Evolutionary conservation across 1,284 basidiomycete genomes (phyloP).

Genomic region (Exsudoporus floridanus): DNA sequence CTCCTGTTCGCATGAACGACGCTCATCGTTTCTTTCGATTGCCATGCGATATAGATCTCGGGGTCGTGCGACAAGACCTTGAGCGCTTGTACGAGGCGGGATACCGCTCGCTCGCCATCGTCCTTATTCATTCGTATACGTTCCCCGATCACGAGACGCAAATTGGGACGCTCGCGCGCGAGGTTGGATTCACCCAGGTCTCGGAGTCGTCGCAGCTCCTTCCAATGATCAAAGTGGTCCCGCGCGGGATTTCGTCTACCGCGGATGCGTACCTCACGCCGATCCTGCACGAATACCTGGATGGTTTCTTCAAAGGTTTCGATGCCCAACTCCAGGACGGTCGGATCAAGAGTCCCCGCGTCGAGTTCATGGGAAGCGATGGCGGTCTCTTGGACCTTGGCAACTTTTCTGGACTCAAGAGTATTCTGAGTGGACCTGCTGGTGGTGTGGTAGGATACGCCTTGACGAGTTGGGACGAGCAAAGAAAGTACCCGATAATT

Average conservation of each 20-base stretch:
- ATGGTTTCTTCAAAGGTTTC: slow-evolving; percentile 90
- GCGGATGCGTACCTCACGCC: slow-evolving; percentile 98
- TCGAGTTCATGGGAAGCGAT: slow-evolving; percentile 76
- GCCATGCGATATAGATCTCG: slow-evolving; percentile 44
- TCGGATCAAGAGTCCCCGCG: slow-evolving; percentile 38
- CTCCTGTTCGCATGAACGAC: background rate
- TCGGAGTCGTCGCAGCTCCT: slow-evolving; percentile 86
- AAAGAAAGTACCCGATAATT: slow-evolving; percentile 59
- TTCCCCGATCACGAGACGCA: slow-evolving; percentile 79
- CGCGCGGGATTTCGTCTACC: slow-evolving; percentile 88
- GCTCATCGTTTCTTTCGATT: slow-evolving; percentile 6
- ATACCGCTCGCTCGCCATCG: slow-evolving; percentile 82
- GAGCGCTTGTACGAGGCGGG: slow-evolving; percentile 71
- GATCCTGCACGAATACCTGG: slow-evolving; percentile 82
- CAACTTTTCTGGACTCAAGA: slow-evolving; percentile 76
- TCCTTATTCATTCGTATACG: slow-evolving; percentile 91
- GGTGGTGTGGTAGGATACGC: slow-evolving; percentile 80
- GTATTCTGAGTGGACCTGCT: slow-evolving; percentile 75
- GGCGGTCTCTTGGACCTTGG: slow-evolving; percentile 70
- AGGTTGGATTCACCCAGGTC: slow-evolving; percentile 83
- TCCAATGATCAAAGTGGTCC: slow-evolving; percentile 95
- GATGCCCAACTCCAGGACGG: slow-evolving; percentile 62
- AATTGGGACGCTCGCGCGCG: slow-evolving; percentile 72
- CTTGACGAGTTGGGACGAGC: slow-evolving; percentile 65
- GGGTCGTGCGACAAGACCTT: slow-evolving; percentile 57